phyloP scores from a whole-genome alignment of 345 rosid genomes.

The Gossypium raimondii region DNA sequence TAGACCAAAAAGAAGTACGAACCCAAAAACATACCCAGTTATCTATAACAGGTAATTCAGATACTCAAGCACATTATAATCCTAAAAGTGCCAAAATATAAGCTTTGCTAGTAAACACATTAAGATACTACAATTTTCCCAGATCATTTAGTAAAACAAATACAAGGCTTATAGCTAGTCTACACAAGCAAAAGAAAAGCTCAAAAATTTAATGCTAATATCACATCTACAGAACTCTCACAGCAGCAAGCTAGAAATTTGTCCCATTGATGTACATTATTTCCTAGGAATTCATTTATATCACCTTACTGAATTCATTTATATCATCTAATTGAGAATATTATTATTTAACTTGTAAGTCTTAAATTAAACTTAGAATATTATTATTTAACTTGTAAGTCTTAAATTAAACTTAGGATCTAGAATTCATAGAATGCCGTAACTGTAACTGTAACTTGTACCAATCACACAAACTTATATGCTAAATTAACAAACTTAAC shows the following conservation, averaged over 20 bases:
- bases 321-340: not conserved
- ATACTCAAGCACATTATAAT: not conserved
- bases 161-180: not conserved
- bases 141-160: slow-evolving; percentile 5
- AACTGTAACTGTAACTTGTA: not conserved
- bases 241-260: not conserved
- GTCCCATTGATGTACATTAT: not conserved
- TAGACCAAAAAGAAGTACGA: not conserved
- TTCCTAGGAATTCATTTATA: not conserved
- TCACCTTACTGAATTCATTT: not conserved
- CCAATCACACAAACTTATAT: slow-evolving; percentile 5
- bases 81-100: not conserved
- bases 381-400: not conserved
- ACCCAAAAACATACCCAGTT: not conserved
- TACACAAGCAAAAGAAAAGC: not conserved
- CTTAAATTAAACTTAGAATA: not conserved
- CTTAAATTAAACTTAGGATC: not conserved
- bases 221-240: not conserved
- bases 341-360: not conserved
- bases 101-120: not conserved
- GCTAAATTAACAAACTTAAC: not conserved
- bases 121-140: not conserved
- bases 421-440: not conserved
- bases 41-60: not conserved
- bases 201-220: not conserved